These are phyloP conservation scores for Yamadazyma dushanensis DNA, from an alignment of 1,139 yeast genomes.

Conservation along the genomic window DNA sequence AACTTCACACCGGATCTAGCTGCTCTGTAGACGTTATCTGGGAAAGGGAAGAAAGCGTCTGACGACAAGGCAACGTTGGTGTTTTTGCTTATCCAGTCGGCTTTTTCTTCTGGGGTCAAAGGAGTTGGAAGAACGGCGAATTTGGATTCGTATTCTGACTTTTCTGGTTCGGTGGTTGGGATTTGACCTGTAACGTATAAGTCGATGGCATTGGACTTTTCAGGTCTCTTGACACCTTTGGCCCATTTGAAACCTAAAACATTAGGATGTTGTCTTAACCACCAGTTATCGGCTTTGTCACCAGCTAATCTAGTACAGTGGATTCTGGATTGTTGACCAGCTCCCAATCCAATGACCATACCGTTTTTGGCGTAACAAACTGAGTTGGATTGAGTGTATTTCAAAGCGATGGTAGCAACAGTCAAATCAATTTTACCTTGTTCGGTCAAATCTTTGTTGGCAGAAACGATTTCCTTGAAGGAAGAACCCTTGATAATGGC, in stretches of 20 bases:
- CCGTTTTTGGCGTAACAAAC: slow-evolving; percentile 98
- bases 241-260: slow-evolving; percentile 96
- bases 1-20: slow-evolving; percentile 93
- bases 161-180: slow-evolving; percentile 91
- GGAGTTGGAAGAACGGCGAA: slow-evolving; percentile 83
- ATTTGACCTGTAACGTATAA: slow-evolving; percentile 87
- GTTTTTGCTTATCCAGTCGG: slow-evolving; percentile 80
- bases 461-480: slow-evolving; percentile 88
- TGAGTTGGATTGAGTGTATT: slow-evolving; percentile 97
- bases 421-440: slow-evolving; percentile 92
- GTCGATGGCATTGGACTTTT: slow-evolving; percentile 96
- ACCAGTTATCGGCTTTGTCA: slow-evolving; percentile 99
- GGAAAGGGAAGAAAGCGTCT: slow-evolving; percentile 99
- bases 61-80: slow-evolving; percentile 88
- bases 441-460: slow-evolving; percentile 82
- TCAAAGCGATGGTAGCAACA: slow-evolving; percentile 94
- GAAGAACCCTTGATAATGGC: slow-evolving; percentile 86
- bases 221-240: slow-evolving; percentile 97
- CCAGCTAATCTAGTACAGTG: slow-evolving; percentile 99
- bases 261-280: slow-evolving; percentile 97
- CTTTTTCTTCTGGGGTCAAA: slow-evolving; percentile 77
- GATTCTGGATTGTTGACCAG: slow-evolving; percentile 98
- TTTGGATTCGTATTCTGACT: slow-evolving; percentile 86
- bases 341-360: slow-evolving; percentile 98
- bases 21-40: slow-evolving; percentile 97